Evolutionary conservation across 768 basidiomycete genomes (phyloP).

Genomic region (Leucogyrophana mollusca): DNA sequence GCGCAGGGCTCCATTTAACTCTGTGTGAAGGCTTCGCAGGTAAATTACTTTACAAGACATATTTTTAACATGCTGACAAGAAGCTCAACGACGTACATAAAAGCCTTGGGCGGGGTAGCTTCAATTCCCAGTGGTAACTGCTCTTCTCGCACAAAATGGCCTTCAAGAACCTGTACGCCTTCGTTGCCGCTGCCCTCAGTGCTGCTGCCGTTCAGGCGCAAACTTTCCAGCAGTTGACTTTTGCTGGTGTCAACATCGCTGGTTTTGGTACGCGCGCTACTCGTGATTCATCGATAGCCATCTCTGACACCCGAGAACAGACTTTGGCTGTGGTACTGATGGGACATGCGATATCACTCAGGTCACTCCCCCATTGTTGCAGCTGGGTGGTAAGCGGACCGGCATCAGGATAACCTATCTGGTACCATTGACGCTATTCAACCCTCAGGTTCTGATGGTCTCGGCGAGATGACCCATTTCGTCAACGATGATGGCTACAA

Average conservation of each 20-base stretch:
- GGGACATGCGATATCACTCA: constrained; percentile 39
- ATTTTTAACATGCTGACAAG: constrained; percentile 6
- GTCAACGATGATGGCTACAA: constrained; percentile 53
- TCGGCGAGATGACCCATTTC: constrained; percentile 64
- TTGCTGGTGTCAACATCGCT: constrained; percentile 51
- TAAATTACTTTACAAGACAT: constrained; percentile 5
- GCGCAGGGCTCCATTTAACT: background rate
- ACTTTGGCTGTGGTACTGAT: constrained; percentile 49
- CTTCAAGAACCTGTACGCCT: constrained; percentile 13
- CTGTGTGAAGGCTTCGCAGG: background rate
- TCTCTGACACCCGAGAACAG: constrained; percentile 5
- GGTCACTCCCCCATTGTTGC: constrained; percentile 44
- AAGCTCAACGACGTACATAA: constrained; percentile 10
- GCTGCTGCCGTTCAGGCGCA: constrained; percentile 16
- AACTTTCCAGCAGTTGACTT: constrained; percentile 23
- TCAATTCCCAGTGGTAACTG: background rate
- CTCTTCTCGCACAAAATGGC: constrained; percentile 12
- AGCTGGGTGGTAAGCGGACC: constrained; percentile 41
- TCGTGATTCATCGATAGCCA: background rate
- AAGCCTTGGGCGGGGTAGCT: background rate
- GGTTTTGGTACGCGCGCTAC: constrained; percentile 36
- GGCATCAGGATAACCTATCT: background rate
- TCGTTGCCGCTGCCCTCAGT: constrained; percentile 8
- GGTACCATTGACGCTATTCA: background rate
- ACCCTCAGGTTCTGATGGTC: constrained; percentile 7